phyloP scores from a whole-genome alignment of 176 grass and related monocot genomes.

The Rhipidocladum racemiflorum region DNA sequence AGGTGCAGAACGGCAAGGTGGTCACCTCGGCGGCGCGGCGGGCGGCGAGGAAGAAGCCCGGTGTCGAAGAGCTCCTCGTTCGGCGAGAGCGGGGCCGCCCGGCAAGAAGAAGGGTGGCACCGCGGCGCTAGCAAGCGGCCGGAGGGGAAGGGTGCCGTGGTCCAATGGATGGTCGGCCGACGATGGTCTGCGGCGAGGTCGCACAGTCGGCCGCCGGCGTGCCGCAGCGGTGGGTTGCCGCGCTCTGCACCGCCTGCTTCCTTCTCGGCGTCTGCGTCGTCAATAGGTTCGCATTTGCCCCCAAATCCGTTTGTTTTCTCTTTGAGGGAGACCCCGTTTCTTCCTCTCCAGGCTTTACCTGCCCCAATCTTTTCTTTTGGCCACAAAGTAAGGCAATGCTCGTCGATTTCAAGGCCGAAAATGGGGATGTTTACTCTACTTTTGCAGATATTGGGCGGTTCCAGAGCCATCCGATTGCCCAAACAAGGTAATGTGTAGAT shows the following conservation, averaged over 20 bases:
- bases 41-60: slow-evolving; percentile 36
- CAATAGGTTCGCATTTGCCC: slow-evolving; percentile 32
- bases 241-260: slow-evolving; percentile 59
- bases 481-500: slow-evolving; percentile 30
- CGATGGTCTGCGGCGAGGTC: slow-evolving; percentile 39
- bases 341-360: not conserved
- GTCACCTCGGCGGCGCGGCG: not conserved
- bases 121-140: slow-evolving; percentile 16
- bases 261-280: slow-evolving; percentile 50
- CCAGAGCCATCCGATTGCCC: slow-evolving; percentile 42
- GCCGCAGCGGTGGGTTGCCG: slow-evolving; percentile 31
- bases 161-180: slow-evolving; percentile 46
- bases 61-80: slow-evolving; percentile 71
- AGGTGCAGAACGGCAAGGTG: slow-evolving; percentile 41
- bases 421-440: not conserved
- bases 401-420: slow-evolving; percentile 1
- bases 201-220: slow-evolving; percentile 45
- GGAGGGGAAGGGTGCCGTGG: slow-evolving; percentile 34
- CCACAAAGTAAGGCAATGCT: not conserved
- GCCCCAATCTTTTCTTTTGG: not conserved
- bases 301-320: slow-evolving; percentile 15
- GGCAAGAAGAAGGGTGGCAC: slow-evolving; percentile 21
- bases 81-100: slow-evolving; percentile 38
- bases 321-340: not conserved
- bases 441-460: slow-evolving; percentile 49